Conservation (phyloP, 257 asterid species). For the Buddleja alternifolia region DNA sequence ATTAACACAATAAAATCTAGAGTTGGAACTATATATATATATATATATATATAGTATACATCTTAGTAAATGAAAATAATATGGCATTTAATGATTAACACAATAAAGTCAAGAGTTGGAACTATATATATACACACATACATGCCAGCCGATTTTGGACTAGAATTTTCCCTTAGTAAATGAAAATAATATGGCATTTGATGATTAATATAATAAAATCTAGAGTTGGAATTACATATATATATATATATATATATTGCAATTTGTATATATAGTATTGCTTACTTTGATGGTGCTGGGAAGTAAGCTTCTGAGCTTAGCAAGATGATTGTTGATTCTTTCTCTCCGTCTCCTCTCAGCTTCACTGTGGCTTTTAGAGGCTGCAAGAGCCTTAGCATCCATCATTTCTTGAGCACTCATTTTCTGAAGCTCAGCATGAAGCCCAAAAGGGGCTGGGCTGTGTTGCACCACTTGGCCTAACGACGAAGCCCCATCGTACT, state of each 20-base stretch:
- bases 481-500: slow-evolving; percentile 36
- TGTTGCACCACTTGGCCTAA: slow-evolving; percentile 57
- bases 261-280: background rate
- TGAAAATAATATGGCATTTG: background rate
- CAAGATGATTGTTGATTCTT: slow-evolving; percentile 87
- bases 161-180: no score
- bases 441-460: slow-evolving; percentile 61
- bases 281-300: slow-evolving; percentile 94
- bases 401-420: slow-evolving; percentile 91
- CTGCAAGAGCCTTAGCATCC: slow-evolving; percentile 96
- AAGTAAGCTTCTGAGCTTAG: slow-evolving; percentile 86
- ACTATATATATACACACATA: no score
- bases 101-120: no score
- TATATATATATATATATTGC: no score
- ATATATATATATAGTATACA: no score
- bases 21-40: no score
- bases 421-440: slow-evolving; percentile 88
- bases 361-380: slow-evolving; percentile 93
- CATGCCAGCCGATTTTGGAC: no score
- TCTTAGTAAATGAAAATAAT: no score
- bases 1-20: no score
- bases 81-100: no score
- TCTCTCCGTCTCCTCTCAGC: slow-evolving; percentile 94
- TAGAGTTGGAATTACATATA: no score
- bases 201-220: no score